Base-by-base conservation (phyloP, 2,329 filamentous ascomycete species). In the Pseudopyrenochaeta lycopersici region DNA sequence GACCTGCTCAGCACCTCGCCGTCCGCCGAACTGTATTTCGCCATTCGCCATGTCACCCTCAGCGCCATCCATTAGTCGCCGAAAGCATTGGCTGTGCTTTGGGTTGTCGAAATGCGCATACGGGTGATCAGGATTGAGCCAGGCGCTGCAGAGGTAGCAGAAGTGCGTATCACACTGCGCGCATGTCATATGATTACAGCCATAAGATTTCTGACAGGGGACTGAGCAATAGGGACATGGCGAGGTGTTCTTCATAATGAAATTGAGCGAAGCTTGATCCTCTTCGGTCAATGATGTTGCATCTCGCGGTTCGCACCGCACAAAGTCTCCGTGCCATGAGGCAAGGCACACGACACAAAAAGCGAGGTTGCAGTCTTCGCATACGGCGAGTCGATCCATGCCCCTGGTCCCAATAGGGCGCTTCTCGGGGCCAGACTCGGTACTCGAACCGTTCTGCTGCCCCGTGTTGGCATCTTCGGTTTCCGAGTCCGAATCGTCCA, bases 181-280 rank as follows among this genome's bases (percentile, higher is more conserved):
- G 77, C 94, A 97, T 44, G 89, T 90, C 92, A 98, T 97, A 76
- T 97, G 93, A 76, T 97, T 97, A 81, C 95, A 99, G 33, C 95
- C 95, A 70, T 91, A 88, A 1, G 90, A 91, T 81, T 99, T 99
- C 73, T 97, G 91, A 18, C 89, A 89, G 0, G 91, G 91, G 1
- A 90, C 88, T 27, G 83, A 86, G 77, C 95, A 99, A 3, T 92
- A 94, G 10, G 95, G 93, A 71, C 95, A 99, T 1, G 90, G 88
- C 10, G 92, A 92, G 0, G 93, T 96, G 77, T 97, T 88, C 57
- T 86, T 78, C 43, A 85, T 82, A 64, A 99, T 82, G 72, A 96
- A 99, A 52, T 95, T 90, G 59, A 95, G 82, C 2, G 91, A 92
- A 0, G 92, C 92, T 70, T 91, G 88, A 64, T 97, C 93, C 72